Evolutionary conservation across 371 early-diverging fungal genomes (phyloP), one percentile per base, ranked within the genome.

Genomic region (Paraphysoderma sedebokerense): DNA sequence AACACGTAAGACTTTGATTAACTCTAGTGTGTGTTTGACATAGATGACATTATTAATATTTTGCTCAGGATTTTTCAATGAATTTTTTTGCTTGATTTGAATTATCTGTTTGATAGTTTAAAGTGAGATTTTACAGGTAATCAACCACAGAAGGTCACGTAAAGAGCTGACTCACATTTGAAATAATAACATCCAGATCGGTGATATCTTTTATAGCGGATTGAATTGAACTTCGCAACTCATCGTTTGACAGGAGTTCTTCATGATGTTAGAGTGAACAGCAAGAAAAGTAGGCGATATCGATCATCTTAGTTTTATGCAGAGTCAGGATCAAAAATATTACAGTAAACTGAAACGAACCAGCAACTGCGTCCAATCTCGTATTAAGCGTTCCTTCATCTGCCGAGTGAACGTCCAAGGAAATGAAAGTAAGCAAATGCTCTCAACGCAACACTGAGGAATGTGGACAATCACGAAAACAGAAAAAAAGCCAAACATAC

Each of bases 1-100:
- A 0, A 50, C 48, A 0, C 64, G 54, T 3, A 85, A 49, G 0
- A 30, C 30, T 13, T 47, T 39, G 13, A 81, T 58, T 3, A 57
- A 40, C 12, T 60, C 52, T 6, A 89, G 29, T 0, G 69, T 57
- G 28, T 78, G 81, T 51, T 84, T 85, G 19, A 87, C 58, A 4
- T 58, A 40, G 28, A 90, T 67, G 13, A 85, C 57, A 29, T 74
- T 74, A 55, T 81, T 85, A 47, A 86, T 79, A 32, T 72, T 67
- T n/a, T 70, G 64, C 46, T 81, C 81, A 0, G 79, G 63, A 30
- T 74, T 65, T 44, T 75, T 73, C 40, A 76, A n/a, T n/a, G n/a
- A n/a, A n/a, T n/a, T n/a, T n/a, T n/a, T n/a, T 12, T 9, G 27
- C 24, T 30, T 27, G 0, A 41, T 2, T n/a, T 41, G n/a, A n/a